Conservation (phyloP, 202 grass and related monocot genomes). For the Miscanthus sacchariflorus region DNA sequence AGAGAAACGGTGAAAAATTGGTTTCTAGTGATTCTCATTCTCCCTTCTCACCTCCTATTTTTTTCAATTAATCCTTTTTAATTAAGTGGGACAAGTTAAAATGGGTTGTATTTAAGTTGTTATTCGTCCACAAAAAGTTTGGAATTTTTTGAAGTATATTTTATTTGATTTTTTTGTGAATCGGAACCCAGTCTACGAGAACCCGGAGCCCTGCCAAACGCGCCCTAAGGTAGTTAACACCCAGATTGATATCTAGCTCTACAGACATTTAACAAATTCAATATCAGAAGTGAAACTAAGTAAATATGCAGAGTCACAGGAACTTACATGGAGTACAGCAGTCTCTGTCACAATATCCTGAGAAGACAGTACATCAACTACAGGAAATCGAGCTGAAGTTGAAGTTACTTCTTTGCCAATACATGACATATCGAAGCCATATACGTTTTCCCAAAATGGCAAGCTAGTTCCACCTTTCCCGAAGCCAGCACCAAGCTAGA, state of each 20-base stretch:
- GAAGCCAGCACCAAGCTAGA: slow-evolving; percentile 90
- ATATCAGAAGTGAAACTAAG: not conserved
- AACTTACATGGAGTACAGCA: slow-evolving; percentile 80
- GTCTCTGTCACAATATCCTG: slow-evolving; percentile 85
- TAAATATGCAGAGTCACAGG: slow-evolving; percentile 21
- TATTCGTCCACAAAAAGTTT: no score
- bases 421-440: slow-evolving; percentile 96
- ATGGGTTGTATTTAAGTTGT: no score
- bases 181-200: no score
- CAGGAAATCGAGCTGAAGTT: slow-evolving; percentile 65
- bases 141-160: no score
- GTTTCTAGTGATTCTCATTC: no score
- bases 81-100: no score
- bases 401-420: slow-evolving; percentile 83
- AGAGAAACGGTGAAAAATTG: no score
- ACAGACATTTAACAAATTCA: not conserved
- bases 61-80: no score
- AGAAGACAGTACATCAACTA: slow-evolving; percentile 73
- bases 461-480: slow-evolving; percentile 90
- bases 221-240: not conserved
- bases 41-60: no score
- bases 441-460: slow-evolving; percentile 96
- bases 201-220: no score
- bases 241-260: not conserved
- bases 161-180: no score